These are phyloP conservation scores for Phytopythium mirpurense DNA, from an alignment of 352 stramenopile species.

Conservation along the genomic window DNA sequence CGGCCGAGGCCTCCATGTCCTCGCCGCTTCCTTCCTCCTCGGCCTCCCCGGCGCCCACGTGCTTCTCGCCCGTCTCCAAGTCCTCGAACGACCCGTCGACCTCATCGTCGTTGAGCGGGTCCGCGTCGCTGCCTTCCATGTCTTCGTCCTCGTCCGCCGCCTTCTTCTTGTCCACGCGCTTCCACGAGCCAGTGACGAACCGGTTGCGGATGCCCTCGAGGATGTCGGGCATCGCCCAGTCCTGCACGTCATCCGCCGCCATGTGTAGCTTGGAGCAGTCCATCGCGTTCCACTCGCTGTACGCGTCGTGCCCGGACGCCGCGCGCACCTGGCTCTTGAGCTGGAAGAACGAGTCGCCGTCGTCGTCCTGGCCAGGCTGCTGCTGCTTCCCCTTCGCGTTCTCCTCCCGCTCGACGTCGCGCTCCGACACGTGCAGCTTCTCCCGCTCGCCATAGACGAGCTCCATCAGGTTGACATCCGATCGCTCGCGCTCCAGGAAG, in stretches of 20 bases:
- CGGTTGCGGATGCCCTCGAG: slow-evolving; percentile 86
- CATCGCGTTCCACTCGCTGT: slow-evolving; percentile 66
- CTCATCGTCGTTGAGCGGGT: slow-evolving; percentile 79
- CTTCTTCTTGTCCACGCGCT: slow-evolving; percentile 52
- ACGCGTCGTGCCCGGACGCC: slow-evolving; percentile 33
- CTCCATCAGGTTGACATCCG: slow-evolving; percentile 88
- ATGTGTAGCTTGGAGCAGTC: slow-evolving; percentile 83
- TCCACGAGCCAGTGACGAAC: slow-evolving; percentile 97
- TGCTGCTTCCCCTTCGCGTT: too few species aligned
- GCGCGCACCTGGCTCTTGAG: slow-evolving; percentile 55
- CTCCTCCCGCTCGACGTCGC: slow-evolving; percentile 56
- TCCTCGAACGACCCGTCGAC: slow-evolving; percentile 98
- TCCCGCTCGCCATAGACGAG: slow-evolving; percentile 85
- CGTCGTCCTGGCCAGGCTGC: too few species aligned
- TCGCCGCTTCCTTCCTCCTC: slow-evolving; percentile 21
- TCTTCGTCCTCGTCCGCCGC: slow-evolving; percentile 40
- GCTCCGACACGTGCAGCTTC: slow-evolving; percentile 81
- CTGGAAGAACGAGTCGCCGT: slow-evolving; percentile 74
- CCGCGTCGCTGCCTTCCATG: slow-evolving; percentile 28
- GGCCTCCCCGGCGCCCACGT: slow-evolving; percentile 25
- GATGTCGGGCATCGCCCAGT: slow-evolving; percentile 68
- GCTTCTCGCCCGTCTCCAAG: slow-evolving; percentile 91
- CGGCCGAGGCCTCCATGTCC: slow-evolving; percentile 31
- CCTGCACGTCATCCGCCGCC: slow-evolving; percentile 56
- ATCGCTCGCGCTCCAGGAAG: slow-evolving; percentile 80